Percentiles rank a stretch among this genome's conserved stretches.
These are phyloP conservation scores for Toxoplasma gondii DNA, from an alignment of 169 alveolate genomes.

Conservation along the genomic window DNA sequence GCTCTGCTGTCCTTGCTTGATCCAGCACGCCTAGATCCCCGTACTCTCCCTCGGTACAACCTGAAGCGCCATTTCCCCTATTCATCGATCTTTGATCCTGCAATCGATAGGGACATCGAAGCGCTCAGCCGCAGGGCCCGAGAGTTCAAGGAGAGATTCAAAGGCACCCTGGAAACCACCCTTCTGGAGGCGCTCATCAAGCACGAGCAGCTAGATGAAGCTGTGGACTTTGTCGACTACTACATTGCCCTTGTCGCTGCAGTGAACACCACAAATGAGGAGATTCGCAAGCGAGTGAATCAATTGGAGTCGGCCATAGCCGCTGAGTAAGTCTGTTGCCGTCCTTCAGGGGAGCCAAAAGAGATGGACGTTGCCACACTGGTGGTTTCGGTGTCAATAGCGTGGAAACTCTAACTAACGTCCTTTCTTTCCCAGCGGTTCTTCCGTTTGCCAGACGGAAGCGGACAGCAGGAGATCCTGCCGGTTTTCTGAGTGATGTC, in stretches of 20 bases:
- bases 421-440: too few species aligned
- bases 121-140: not conserved
- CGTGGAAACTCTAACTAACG: not conserved
- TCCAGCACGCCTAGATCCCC: not conserved
- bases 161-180: not conserved
- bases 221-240: not conserved
- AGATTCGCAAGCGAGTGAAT: not conserved
- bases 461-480: too few species aligned
- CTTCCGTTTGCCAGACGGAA: too few species aligned
- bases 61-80: not conserved
- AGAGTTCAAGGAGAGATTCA: not conserved
- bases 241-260: not conserved
- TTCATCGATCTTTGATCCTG: not conserved
- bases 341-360: not conserved
- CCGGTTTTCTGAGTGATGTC: too few species aligned
- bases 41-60: not conserved
- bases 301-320: not conserved
- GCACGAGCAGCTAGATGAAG: not conserved
- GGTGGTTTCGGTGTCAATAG: not conserved
- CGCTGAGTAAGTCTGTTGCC: not conserved
- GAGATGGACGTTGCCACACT: not conserved
- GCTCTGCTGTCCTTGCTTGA: not conserved
- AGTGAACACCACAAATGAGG: not conserved
- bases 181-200: not conserved
- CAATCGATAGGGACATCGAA: conserved; percentile 2